These are phyloP conservation scores for Penicillium dipodomyicola DNA, from an alignment of 495 filamentous ascomycete genomes.

Conservation along the genomic window DNA sequence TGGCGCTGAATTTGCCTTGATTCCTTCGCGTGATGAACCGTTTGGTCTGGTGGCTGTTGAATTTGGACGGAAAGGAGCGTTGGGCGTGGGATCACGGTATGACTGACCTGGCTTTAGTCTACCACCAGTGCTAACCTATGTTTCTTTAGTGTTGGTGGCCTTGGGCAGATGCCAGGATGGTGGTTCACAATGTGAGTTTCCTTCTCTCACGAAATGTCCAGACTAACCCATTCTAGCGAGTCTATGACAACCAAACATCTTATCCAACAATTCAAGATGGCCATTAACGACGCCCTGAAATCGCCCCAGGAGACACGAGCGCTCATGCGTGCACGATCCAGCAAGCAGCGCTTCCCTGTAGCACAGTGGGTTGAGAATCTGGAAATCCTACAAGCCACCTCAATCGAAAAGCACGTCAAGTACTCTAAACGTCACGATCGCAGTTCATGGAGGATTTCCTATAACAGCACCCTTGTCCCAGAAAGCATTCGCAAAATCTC, in stretches of 20 bases:
- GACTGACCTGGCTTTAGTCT: background rate
- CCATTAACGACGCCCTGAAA: constrained; percentile 64
- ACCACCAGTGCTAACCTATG: background rate
- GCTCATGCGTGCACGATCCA: constrained; percentile 70
- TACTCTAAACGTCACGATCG: constrained; percentile 9
- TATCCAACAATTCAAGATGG: constrained; percentile 66
- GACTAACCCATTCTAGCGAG: constrained; percentile 37
- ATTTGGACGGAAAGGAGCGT: constrained; percentile 73
- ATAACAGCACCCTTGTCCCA: constrained; percentile 18
- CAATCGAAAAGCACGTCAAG: constrained; percentile 42
- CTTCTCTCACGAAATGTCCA: background rate
- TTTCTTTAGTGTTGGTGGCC: constrained; percentile 49
- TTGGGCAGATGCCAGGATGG: constrained; percentile 78
- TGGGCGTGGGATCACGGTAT: constrained; percentile 62
- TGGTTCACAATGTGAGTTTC: constrained; percentile 53
- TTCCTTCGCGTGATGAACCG: constrained; percentile 75
- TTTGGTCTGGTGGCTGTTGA: constrained; percentile 78
- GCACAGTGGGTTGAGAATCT: constrained; percentile 64
- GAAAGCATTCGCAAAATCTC: constrained; percentile 12
- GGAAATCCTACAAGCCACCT: constrained; percentile 58
- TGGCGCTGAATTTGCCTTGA: constrained; percentile 77
- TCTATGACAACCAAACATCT: constrained; percentile 67
- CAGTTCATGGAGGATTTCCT: constrained; percentile 14
- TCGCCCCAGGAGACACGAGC: constrained; percentile 58
- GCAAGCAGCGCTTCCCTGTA: constrained; percentile 73